phyloP scores from a whole-genome alignment of 768 basidiomycete genomes.

The Podaxis pistillaris region DNA sequence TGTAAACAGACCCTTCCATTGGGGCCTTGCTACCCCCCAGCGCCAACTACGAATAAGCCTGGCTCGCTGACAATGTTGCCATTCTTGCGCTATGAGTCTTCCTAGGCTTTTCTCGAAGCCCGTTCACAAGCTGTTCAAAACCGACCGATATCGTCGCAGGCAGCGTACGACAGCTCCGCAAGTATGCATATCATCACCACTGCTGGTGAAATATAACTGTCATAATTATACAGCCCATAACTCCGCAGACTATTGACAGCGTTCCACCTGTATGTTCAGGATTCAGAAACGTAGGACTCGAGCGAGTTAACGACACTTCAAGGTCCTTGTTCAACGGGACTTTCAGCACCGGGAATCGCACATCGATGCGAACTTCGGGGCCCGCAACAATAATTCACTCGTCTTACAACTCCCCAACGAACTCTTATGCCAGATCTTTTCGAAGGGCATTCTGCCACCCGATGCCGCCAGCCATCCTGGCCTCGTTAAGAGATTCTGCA shows the following conservation, averaged over 20 bases:
- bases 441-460: neutral
- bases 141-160: neutral
- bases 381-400: neutral
- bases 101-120: neutral
- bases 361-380: neutral
- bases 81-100: neutral
- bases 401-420: neutral
- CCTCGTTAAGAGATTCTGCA: neutral
- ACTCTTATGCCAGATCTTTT: neutral
- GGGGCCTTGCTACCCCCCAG: no score
- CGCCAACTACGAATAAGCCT: neutral
- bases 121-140: neutral
- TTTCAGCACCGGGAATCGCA: neutral
- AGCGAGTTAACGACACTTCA: neutral
- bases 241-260: neutral
- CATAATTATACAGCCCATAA: neutral
- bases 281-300: neutral
- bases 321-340: neutral
- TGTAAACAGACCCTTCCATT: no score
- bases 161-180: neutral
- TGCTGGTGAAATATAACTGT: neutral
- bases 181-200: neutral
- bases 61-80: neutral
- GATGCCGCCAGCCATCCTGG: neutral
- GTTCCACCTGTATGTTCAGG: neutral